Evolutionary conservation across 1,139 yeast genomes (phyloP), one percentile per base, ranked within the genome.

Genomic region (Blastobotrys serpentis): DNA sequence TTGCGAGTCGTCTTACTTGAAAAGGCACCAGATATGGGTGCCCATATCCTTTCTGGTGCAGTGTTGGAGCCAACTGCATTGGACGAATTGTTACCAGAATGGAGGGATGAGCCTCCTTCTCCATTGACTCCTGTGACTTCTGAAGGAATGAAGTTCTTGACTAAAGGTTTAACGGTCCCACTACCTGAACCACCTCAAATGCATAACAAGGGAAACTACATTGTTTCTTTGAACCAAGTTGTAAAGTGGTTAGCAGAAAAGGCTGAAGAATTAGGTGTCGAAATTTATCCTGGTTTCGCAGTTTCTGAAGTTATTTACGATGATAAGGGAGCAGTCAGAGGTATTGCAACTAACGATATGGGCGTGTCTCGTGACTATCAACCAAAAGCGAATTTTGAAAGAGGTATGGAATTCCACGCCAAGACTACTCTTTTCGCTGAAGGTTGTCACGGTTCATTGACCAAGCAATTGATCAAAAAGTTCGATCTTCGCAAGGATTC

Each of bases 401-500:
- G 95, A 55, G 98, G 98, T 19, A 87, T 92, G 96, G 98, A 88
- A 66, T 92, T 92, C 67, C 94, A 84, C 59, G 88, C 98, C 1
- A 78, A 90, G 60, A 73, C 83, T 52, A 90, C 97, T 0, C 84
- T 92, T 17, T 76, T 92, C 46, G 96, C 96, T 2, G 98, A 92
- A 69, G 98, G 98, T 18, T 92, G 98, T 64, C 98, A 89, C 68
- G 98, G 98, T 0, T 89, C 97, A 1, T 72, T 92, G 49, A 75
- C 92, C 8, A 90, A 92, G 65, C 79, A 85, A 61, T 82, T 80
- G 1, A 84, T 90, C 50, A 70, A 77, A 49, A 80, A 83, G 59
- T 92, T 70, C 66, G 74, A 82, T 42, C 72, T 92, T 49, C 77
- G 97, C 51, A 75, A 76, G 47, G 77, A 82, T 46, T 70, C 76